Percentiles rank a stretch among this genome's conserved stretches.
phyloP scores from a whole-genome alignment of 78 protist species.

The Dictyostelium intermedium region DNA sequence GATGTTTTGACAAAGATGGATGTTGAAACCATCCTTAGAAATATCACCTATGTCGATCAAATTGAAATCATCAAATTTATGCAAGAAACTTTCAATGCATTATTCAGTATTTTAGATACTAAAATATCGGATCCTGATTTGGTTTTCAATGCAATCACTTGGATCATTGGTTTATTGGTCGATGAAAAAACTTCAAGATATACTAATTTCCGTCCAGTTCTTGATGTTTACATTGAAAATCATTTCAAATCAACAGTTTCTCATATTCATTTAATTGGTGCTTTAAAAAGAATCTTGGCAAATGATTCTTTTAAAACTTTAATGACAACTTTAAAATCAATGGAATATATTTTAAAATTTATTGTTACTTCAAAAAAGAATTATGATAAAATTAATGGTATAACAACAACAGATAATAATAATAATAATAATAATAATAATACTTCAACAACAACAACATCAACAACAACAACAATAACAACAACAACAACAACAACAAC shows the following conservation, averaged over 20 bases:
- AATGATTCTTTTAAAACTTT: slow-evolving; percentile 35
- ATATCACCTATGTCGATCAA: slow-evolving; percentile 68
- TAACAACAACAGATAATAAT: neutral
- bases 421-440: neutral
- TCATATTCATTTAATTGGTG: slow-evolving; percentile 53
- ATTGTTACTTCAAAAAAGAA: slow-evolving; percentile 46
- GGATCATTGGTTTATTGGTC: slow-evolving; percentile 67
- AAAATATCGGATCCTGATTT: slow-evolving; percentile 43
- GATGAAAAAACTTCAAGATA: slow-evolving; percentile 59
- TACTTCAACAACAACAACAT: neutral
- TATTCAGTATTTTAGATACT: slow-evolving; percentile 65
- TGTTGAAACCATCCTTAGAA: slow-evolving; percentile 38
- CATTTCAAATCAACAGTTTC: slow-evolving; percentile 43
- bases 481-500: neutral
- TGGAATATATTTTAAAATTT: slow-evolving; percentile 69
- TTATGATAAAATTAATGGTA: slow-evolving; percentile 9
- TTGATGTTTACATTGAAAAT: slow-evolving; percentile 49
- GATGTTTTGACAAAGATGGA: slow-evolving; percentile 64
- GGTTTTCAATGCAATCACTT: slow-evolving; percentile 55
- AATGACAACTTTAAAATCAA: slow-evolving; percentile 49
- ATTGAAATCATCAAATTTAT: slow-evolving; percentile 75
- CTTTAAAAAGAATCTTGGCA: slow-evolving; percentile 26
- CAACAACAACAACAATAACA: neutral
- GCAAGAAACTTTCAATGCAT: slow-evolving; percentile 75
- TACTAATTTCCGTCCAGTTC: slow-evolving; percentile 49